A percentile compares a stretch with the other conserved stretches of the same genome.
These are phyloP conservation scores for Dissophora ornata DNA, from an alignment of 192 early-diverging fungal genomes.

Conservation along the genomic window DNA sequence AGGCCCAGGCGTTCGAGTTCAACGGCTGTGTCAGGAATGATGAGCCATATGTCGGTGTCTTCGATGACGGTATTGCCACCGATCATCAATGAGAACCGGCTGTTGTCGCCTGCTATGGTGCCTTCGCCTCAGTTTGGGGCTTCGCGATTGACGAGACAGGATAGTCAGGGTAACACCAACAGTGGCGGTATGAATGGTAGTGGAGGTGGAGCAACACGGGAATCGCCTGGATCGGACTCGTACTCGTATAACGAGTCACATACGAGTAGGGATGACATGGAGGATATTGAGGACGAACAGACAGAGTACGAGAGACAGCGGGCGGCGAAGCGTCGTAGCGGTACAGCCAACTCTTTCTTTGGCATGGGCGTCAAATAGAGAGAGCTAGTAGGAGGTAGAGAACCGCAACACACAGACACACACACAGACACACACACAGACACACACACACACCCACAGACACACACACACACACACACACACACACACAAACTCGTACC, in stretches of 20 bases:
- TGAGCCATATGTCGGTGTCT: constrained; percentile 4
- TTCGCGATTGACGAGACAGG: constrained; percentile 32
- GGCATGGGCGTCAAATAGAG: constrained; percentile 26
- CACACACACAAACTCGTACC: no score
- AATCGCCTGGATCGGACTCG: constrained; percentile 46
- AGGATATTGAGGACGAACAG: constrained; percentile 34
- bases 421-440: constrained; percentile 1
- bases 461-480: no score
- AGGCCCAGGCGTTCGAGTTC: constrained; percentile 43
- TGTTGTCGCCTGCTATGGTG: constrained; percentile 37
- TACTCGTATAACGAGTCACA: constrained; percentile 21
- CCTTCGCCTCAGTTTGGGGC: constrained; percentile 29
- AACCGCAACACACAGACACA: no score
- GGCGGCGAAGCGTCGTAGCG: constrained; percentile 43
- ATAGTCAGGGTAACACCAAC: constrained; percentile 20
- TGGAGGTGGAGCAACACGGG: neutral
- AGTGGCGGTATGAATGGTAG: neutral
- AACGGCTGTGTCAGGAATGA: constrained; percentile 16
- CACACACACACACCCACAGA: no score
- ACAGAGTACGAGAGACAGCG: constrained; percentile 23
- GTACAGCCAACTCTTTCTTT: constrained; percentile 24
- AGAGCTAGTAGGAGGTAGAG: no score
- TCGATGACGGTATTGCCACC: constrained; percentile 40
- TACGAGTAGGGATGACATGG: constrained; percentile 27
- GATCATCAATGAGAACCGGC: constrained; percentile 29